phyloP scores from a whole-genome alignment of 495 filamentous ascomycete genomes.

The Ramalina intermedia region DNA sequence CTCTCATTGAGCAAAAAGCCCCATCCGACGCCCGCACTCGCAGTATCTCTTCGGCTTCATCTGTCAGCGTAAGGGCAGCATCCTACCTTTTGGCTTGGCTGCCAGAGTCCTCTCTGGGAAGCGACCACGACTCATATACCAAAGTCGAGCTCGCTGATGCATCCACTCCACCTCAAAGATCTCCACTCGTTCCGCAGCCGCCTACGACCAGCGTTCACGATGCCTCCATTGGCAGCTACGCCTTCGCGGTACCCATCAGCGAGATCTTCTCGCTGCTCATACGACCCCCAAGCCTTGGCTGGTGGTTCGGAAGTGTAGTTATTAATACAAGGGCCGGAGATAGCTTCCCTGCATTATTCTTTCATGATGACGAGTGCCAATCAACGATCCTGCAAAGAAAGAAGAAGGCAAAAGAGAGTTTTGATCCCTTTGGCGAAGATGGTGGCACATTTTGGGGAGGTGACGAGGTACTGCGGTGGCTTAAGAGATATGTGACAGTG shows the following conservation, averaged over 20 bases:
- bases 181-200: slow-evolving; percentile 82
- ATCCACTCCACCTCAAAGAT: slow-evolving; percentile 66
- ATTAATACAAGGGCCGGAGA: slow-evolving; percentile 84
- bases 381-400: slow-evolving; percentile 90
- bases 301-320: slow-evolving; percentile 94
- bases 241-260: slow-evolving; percentile 81
- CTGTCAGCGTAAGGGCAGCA: slow-evolving; percentile 28
- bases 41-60: slow-evolving; percentile 34
- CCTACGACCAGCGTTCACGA: slow-evolving; percentile 58
- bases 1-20: slow-evolving; percentile 81
- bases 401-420: slow-evolving; percentile 62
- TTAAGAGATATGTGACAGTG: slow-evolving; percentile 67
- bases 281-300: slow-evolving; percentile 82
- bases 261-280: slow-evolving; percentile 84
- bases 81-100: slow-evolving; percentile 84
- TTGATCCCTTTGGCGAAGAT: slow-evolving; percentile 77
- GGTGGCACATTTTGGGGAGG: slow-evolving; percentile 94
- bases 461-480: slow-evolving; percentile 86
- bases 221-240: slow-evolving; percentile 66
- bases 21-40: slow-evolving; percentile 18
- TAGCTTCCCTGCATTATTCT: slow-evolving; percentile 88
- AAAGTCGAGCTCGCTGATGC: slow-evolving; percentile 83
- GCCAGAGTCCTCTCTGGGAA: slow-evolving; percentile 77
- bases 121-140: slow-evolving; percentile 76
- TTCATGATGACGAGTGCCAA: slow-evolving; percentile 93